Conservation (phyloP, 371 early-diverging fungal species). For the Mycotypha africana region DNA sequence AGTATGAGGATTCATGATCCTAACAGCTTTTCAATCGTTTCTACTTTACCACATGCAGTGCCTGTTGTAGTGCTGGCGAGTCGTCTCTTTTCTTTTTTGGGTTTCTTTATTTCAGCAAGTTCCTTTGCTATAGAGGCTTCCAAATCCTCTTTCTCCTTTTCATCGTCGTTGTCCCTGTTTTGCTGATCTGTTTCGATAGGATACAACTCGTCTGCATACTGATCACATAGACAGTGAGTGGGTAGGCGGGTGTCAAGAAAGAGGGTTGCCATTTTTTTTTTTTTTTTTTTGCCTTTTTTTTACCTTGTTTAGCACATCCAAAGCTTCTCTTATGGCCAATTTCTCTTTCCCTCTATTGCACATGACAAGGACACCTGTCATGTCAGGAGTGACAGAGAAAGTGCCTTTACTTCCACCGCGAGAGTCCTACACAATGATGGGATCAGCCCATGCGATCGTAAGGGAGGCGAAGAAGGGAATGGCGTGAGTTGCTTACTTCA, state of each 20-base stretch:
- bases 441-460: too few relatives aligned
- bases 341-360: constrained; percentile 56
- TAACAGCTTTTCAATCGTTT: too few relatives aligned
- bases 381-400: constrained; percentile 44
- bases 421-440: too few relatives aligned
- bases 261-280: too few relatives aligned
- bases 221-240: too few relatives aligned
- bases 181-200: constrained; percentile 17
- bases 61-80: constrained; percentile 50
- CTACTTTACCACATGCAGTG: constrained; percentile 53
- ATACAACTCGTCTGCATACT: constrained; percentile 55
- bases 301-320: constrained; percentile 56
- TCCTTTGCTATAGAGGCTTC: constrained; percentile 68
- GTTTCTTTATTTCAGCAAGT: constrained; percentile 50
- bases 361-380: constrained; percentile 62
- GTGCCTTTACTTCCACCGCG: too few relatives aligned
- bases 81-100: constrained; percentile 29
- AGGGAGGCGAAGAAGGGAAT: too few relatives aligned
- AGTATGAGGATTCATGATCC: too few relatives aligned
- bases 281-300: not conserved
- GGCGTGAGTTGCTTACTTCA: too few relatives aligned
- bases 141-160: constrained; percentile 43
- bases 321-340: constrained; percentile 52
- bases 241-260: too few relatives aligned
- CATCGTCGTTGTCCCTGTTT: constrained; percentile 21